Base-by-base conservation (phyloP, 2,329 filamentous ascomycete species). In the Pestalotiopsis sp. region DNA sequence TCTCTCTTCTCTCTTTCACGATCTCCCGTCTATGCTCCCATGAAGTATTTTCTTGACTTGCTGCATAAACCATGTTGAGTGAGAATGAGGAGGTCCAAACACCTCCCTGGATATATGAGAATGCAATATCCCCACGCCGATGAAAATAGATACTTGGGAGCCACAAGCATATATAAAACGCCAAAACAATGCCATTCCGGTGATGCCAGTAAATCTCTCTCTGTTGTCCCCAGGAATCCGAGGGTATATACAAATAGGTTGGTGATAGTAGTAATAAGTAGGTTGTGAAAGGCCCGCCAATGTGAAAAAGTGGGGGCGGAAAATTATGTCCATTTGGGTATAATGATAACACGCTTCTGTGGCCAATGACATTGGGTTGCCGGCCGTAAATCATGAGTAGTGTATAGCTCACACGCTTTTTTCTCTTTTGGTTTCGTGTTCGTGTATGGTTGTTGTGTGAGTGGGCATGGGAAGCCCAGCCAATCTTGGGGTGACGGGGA, bases 201-300 rank as follows among this genome's bases (percentile, higher is more conserved):
- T 75, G 69, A 73, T 77, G 64, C 62, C 63, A 61, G 49, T 36
- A 36, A 36, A 36, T 36, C 31, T 36, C 5, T 20, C 70, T 73
- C 70, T 74, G 72, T 77, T 75, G 75, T 70, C 73, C 75, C 74
- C 36, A 73, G 71, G 68, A 71, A 70, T 36, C 73, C 36, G 38
- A 62, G 36, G 36, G 36, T 39, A 62, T 20, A 62, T 36, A 62
- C n/a, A 62, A 62, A 38, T 36, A 39, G 59, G 14, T 73, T 77
- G 77, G 74, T 77, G 77, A 77, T 76, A 77, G 77, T 75, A 78
- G 73, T 73, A 17, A 45, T 68, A 60, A 45, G 66, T 67, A 71
- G 70, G 45, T 62, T 69, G 57, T 25, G 36, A 41, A 45, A 68
- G 66, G 25, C 31, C 56, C 49, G 64, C 41, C 52, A 68, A 45